Evolutionary conservation across 2,329 filamentous ascomycete genomes (phyloP).

Genomic region (Aquanectria penicillioides): DNA sequence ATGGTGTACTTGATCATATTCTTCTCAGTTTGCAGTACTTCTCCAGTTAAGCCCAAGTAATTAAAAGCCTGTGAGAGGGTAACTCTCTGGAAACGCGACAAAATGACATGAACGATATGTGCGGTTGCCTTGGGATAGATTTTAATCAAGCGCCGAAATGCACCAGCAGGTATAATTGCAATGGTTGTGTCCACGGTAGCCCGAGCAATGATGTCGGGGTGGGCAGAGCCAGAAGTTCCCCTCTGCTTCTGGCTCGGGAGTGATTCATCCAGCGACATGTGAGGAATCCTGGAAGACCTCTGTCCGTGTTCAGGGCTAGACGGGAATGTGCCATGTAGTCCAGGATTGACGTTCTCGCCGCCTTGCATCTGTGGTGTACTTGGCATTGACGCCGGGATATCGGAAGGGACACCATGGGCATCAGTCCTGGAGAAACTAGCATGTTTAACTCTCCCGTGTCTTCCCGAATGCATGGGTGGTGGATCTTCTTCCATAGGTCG

Average conservation of each 20-base stretch:
- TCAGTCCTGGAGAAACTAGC: conserved; percentile 40
- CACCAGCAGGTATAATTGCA: conserved; percentile 96
- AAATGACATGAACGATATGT: conserved; percentile 96
- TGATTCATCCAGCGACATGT: conserved; percentile 73
- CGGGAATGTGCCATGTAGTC: conserved; percentile 28
- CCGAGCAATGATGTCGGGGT: conserved; percentile 96
- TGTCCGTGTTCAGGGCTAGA: conserved; percentile 22
- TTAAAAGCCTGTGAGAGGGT: conserved; percentile 94
- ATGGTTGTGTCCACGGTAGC: conserved; percentile 97
- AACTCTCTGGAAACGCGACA: conserved; percentile 93
- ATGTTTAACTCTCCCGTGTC: conserved; percentile 43
- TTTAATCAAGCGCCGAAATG: conserved; percentile 89
- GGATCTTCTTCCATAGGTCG: conserved; percentile 76
- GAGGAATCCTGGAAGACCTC: conserved; percentile 69
- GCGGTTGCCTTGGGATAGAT: conserved; percentile 96
- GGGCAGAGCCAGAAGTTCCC: conserved; percentile 76
- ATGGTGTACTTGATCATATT: conserved; percentile 93
- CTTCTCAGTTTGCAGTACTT: conserved; percentile 92
- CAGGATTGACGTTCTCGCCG: conserved; percentile 21
- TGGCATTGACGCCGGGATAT: conserved; percentile 48
- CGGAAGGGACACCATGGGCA: conserved; percentile 24
- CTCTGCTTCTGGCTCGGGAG: conserved; percentile 49
- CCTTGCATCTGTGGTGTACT: conserved; percentile 52
- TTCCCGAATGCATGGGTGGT: conserved; percentile 31
- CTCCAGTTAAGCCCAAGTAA: conserved; percentile 90